Percentiles rank a stretch among this genome's conserved stretches.
phyloP scores from a whole-genome alignment of 2,329 filamentous ascomycete genomes.

The Ceratocystis smalleyi region DNA sequence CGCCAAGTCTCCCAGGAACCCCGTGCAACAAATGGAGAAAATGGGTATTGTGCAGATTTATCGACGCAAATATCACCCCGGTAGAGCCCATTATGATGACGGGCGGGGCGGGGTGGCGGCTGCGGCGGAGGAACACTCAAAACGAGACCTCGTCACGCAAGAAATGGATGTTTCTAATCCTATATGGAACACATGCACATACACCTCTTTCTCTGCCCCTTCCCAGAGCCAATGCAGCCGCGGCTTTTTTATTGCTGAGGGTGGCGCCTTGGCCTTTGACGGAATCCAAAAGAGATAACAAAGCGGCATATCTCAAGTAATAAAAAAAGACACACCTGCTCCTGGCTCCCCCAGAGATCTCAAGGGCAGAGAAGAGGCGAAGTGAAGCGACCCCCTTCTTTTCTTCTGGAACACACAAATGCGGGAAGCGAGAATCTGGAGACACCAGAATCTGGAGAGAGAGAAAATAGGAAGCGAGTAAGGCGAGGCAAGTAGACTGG shows the following conservation, averaged over 20 bases:
- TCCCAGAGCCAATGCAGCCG: not conserved
- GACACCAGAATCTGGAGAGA: not conserved
- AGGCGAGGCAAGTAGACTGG: not conserved
- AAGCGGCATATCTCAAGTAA: too few relatives aligned
- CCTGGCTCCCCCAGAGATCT: too few relatives aligned
- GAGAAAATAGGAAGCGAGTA: not conserved
- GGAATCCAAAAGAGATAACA: too few relatives aligned
- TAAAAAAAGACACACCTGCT: too few relatives aligned
- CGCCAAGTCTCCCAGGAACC: not conserved
- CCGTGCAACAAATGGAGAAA: not conserved
- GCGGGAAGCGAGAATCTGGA: slow-evolving; percentile 2
- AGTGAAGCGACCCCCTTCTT: not conserved
- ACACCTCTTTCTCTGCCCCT: not conserved
- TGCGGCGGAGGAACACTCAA: not conserved
- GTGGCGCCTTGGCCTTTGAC: too few relatives aligned
- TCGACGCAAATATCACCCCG: not conserved
- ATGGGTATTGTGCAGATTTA: not conserved
- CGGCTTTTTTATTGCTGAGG: not conserved
- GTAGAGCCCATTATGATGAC: not conserved
- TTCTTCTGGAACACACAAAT: not conserved
- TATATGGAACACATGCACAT: not conserved
- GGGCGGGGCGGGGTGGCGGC: not conserved
- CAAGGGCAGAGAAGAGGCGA: not conserved
- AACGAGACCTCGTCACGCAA: not conserved
- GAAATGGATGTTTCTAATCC: not conserved